phyloP scores from a whole-genome alignment of 805 yeast genomes.

The Lipomyces yamadae region DNA sequence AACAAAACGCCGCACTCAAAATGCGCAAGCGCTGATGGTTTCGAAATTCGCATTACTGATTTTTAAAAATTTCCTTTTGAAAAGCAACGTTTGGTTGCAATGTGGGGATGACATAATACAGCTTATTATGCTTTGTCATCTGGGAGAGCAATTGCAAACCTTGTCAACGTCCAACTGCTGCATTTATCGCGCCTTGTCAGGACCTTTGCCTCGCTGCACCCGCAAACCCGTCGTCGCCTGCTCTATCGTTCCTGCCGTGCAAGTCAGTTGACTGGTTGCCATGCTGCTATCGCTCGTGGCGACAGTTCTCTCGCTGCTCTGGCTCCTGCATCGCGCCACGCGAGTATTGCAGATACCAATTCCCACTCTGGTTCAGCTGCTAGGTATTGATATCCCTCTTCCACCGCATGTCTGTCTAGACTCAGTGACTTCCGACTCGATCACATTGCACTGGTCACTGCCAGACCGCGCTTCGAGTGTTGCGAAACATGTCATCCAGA shows the following conservation, averaged over 20 bases:
- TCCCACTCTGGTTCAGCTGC: conserved; percentile 43
- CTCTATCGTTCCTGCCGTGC: neutral
- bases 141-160: neutral
- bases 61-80: neutral
- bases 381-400: conserved; percentile 48
- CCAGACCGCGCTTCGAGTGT: conserved; percentile 43
- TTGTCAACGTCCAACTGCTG: too few species aligned
- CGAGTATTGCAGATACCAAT: conserved; percentile 46
- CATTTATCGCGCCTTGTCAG: neutral
- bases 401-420: conserved; percentile 45
- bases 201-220: neutral
- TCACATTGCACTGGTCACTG: conserved; percentile 46
- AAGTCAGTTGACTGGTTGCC: neutral
- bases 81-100: neutral
- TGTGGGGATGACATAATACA: neutral
- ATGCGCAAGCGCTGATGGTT: neutral
- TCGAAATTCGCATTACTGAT: neutral
- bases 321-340: conserved; percentile 47
- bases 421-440: conserved; percentile 41
- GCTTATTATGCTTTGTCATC: neutral
- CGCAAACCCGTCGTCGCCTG: neutral
- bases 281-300: conserved; percentile 39
- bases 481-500: conserved; percentile 45
- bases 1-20: conserved; percentile 2
- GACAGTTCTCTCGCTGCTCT: conserved; percentile 43